Evolutionary conservation across 75 land plant genomes (phyloP).

Genomic region (Gnetum montanum): DNA sequence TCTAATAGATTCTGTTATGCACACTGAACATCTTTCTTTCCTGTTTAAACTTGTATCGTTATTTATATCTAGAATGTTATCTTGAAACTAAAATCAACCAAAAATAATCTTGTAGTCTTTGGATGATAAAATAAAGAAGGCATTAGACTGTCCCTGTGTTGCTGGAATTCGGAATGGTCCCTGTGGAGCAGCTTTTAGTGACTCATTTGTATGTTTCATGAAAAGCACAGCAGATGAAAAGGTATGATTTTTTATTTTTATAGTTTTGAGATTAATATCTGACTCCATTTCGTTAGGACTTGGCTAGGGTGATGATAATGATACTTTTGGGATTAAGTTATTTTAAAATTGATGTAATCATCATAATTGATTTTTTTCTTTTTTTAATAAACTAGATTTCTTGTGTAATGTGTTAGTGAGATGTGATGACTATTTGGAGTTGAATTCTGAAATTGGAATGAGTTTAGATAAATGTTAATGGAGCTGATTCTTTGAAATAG

Average conservation of each 20-base stretch:
- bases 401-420: too few relatives aligned
- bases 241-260: conserved; percentile 20
- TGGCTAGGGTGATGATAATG: too few relatives aligned
- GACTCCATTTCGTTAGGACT: too few relatives aligned
- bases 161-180: conserved; percentile 79
- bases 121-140: conserved; percentile 61
- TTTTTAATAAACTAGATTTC: too few relatives aligned
- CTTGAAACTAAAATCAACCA: background rate
- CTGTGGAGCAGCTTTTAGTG: conserved; percentile 78
- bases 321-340: too few relatives aligned
- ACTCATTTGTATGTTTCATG: conserved; percentile 79
- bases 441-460: too few relatives aligned
- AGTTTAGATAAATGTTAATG: too few relatives aligned
- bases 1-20: background rate
- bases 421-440: too few relatives aligned
- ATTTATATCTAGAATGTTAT: background rate
- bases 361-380: too few relatives aligned
- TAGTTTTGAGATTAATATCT: background rate
- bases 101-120: conserved; percentile 21
- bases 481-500: too few relatives aligned
- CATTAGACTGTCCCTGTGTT: conserved; percentile 89
- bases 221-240: conserved; percentile 84
- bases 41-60: background rate
- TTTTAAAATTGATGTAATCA: too few relatives aligned
- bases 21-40: background rate